A percentile compares a stretch with the other conserved stretches of the same genome.
phyloP scores from a whole-genome alignment of 2,329 filamentous ascomycete species.

The Penicillium brevicompactum region DNA sequence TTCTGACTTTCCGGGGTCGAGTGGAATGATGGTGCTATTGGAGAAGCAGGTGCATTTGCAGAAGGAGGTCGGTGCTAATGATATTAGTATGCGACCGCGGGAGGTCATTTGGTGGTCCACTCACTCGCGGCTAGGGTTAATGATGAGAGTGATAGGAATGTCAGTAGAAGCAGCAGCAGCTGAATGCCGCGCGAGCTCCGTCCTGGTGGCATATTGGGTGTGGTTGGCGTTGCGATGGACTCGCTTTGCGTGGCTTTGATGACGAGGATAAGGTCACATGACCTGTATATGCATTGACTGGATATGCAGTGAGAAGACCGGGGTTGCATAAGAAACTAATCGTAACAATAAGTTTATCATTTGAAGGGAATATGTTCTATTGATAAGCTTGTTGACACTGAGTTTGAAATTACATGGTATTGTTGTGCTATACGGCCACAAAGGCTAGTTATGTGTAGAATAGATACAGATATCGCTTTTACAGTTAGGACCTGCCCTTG shows the following conservation, averaged over 20 bases:
- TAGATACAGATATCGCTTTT: constrained; percentile 1
- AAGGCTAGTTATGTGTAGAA: not conserved
- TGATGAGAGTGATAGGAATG: constrained; percentile 30
- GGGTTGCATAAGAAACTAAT: no score
- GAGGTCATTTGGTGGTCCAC: constrained; percentile 15
- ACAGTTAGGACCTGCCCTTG: constrained; percentile 36
- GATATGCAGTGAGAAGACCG: constrained; percentile 1
- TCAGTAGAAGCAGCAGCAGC: constrained; percentile 29
- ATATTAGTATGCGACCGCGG: not conserved
- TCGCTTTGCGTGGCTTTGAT: constrained; percentile 1
- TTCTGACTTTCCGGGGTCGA: constrained; percentile 48
- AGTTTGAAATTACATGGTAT: constrained; percentile 2
- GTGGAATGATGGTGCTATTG: constrained; percentile 68
- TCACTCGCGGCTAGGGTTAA: constrained; percentile 39
- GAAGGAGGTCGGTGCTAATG: constrained; percentile 59
- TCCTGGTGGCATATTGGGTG: constrained; percentile 16
- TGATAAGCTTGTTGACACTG: not conserved
- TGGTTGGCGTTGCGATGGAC: constrained; percentile 4
- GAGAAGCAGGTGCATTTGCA: constrained; percentile 73
- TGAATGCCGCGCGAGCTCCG: constrained; percentile 24
- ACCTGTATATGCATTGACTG: not conserved
- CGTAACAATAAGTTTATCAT: no score
- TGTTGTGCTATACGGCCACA: not conserved
- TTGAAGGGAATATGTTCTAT: not conserved
- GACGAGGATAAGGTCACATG: constrained; percentile 18